Evolutionary conservation across 2,329 filamentous ascomycete genomes (phyloP).

Genomic region (Chrysoporthe austroafricana): DNA sequence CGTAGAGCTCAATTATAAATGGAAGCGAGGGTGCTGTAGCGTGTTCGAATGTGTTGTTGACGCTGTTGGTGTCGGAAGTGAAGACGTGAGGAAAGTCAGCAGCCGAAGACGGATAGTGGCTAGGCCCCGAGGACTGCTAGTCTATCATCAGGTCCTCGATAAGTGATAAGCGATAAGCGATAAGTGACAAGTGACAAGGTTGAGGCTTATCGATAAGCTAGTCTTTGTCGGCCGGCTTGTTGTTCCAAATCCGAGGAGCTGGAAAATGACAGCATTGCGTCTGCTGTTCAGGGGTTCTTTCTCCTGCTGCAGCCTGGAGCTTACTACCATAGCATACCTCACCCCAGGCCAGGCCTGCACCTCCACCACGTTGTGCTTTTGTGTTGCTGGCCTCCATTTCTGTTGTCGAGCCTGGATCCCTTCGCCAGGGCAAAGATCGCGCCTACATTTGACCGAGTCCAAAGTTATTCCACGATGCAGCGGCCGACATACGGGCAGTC

Average conservation of each 20-base stretch:
- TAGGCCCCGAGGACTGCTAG: no score
- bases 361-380: conserved; percentile 6
- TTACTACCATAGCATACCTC: background rate
- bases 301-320: conserved; percentile 12
- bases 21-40: background rate
- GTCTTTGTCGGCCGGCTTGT: background rate
- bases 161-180: conserved; percentile 6
- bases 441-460: background rate
- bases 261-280: conserved; percentile 19
- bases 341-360: background rate
- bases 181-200: conserved; percentile 3
- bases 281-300: conserved; percentile 15
- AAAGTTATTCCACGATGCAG: conserved; percentile 68
- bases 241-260: conserved; percentile 7
- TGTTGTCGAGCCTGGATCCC: background rate
- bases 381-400: background rate
- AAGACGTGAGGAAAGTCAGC: background rate
- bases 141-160: background rate
- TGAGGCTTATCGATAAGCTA: conserved; percentile 7
- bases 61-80: background rate
- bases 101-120: background rate
- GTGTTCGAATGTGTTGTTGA: background rate
- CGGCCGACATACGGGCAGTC: conserved; percentile 82
- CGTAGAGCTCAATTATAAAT: background rate
- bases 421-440: background rate